Base-by-base conservation (phyloP, 225 moss, liverwort and hornwort species). In the Antitrichia curtipendula region DNA sequence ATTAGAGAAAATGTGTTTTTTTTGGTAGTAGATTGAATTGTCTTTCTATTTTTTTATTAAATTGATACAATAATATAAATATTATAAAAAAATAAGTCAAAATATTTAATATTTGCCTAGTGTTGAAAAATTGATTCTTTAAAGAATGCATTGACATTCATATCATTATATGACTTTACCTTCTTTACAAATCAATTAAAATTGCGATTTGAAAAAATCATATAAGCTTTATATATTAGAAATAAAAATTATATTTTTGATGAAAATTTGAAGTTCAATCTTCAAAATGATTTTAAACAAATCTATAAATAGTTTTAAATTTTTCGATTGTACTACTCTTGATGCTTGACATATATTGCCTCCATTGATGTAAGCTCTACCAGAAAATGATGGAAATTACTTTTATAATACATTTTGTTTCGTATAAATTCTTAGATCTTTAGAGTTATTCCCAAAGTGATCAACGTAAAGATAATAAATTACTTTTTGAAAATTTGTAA, bases 241-340 rank as follows among this genome's bases (percentile, higher is more conserved):
- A 76, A 6, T 23, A n/a, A 0, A 54, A 36, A 8, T 2, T 23
- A 0, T 4, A 15, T 14, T 53, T 49, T 14, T 9, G 8, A 23
- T 53, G 14, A 36, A 52, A 23, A 13, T 23, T 75, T 24, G 16
- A 14, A n/a, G 15, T n/a, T 76, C 6, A 23, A n/a, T 53, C 14
- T 53, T 1, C 2, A 31, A 74, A 47, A 27, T 34, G 8, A 53
- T 22, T 52, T 2, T 2, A 22, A 34, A 8, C 1, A 12, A 52
- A 8, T 36, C 1, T 75, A 12, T 53, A 53, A 23, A 24, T 19
- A 28, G 0, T 11, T 32, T 4, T 4, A 18, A 19, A 18, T 6
- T 1, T 4, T 49, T 32, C 20, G 4, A 12, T 0, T 1, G 0
- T 31, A 19, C 7, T 45, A 45, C 4, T 10, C 10, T 29, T 45